These are phyloP conservation scores for Aspergillus novoparasiticus DNA, from an alignment of 2,329 filamentous ascomycete species.

Conservation along the genomic window DNA sequence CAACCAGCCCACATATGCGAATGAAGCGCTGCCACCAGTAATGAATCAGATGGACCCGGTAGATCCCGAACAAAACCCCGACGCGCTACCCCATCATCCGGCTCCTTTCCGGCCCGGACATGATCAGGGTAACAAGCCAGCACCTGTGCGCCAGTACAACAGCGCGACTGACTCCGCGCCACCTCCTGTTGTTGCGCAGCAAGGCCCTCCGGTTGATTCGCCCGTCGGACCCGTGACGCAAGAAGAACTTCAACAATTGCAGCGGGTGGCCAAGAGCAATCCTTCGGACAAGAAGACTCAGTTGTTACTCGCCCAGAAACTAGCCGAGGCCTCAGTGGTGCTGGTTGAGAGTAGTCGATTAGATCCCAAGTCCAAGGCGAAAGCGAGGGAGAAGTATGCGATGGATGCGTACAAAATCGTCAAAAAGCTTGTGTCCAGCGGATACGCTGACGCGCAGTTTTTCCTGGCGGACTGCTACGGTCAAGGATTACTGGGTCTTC, in stretches of 20 bases:
- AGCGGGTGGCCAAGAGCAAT: slow-evolving; percentile 68
- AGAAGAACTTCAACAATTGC: slow-evolving; percentile 75
- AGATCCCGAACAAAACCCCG: slow-evolving; percentile 50
- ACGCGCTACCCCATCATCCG: slow-evolving; percentile 59
- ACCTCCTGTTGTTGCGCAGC: slow-evolving; percentile 36
- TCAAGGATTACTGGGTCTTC: slow-evolving; percentile 74
- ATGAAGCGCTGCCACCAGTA: slow-evolving; percentile 18
- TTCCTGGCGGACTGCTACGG: slow-evolving; percentile 88
- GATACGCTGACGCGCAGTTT: slow-evolving; percentile 88
- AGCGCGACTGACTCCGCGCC: slow-evolving; percentile 32
- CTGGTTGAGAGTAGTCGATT: slow-evolving; percentile 74
- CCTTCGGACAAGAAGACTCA: slow-evolving; percentile 72
- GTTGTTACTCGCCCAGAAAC: slow-evolving; percentile 74
- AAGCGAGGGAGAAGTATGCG: slow-evolving; percentile 78
- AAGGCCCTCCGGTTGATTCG: slow-evolving; percentile 19
- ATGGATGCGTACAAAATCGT: slow-evolving; percentile 86
- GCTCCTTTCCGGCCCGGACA: slow-evolving; percentile 57
- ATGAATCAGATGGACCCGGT: slow-evolving; percentile 17
- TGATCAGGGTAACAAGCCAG: slow-evolving; percentile 49
- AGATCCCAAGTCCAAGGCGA: slow-evolving; percentile 64
- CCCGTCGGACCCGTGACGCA: slow-evolving; percentile 65
- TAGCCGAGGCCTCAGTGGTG: slow-evolving; percentile 80
- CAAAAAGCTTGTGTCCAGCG: slow-evolving; percentile 77
- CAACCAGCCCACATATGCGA: slow-evolving; percentile 25
- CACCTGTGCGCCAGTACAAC: slow-evolving; percentile 57